These are phyloP conservation scores for Aspergillus haitiensis DNA, from an alignment of 495 filamentous ascomycete genomes.

Conservation along the genomic window DNA sequence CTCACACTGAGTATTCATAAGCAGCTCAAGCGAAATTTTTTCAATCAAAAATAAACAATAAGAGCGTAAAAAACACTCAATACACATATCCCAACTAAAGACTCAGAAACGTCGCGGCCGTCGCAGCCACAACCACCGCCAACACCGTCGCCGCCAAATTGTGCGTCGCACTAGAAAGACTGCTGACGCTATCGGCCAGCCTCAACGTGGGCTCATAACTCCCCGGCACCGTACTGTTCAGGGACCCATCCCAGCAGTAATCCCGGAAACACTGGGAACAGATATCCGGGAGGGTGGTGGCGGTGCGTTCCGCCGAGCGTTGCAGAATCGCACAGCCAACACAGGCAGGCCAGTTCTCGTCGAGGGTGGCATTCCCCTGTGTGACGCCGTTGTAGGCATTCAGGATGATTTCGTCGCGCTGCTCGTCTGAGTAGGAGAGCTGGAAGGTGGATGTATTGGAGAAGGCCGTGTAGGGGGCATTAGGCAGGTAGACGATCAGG, in stretches of 20 bases:
- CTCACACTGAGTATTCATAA: too few relatives aligned
- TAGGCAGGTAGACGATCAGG: slow-evolving; percentile 77
- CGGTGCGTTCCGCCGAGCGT: slow-evolving; percentile 39
- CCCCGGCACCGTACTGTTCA: too few relatives aligned
- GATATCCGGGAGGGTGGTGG: slow-evolving; percentile 53
- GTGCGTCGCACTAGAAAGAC: too few relatives aligned
- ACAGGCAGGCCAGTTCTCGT: slow-evolving; percentile 67
- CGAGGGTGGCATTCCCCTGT: slow-evolving; percentile 67
- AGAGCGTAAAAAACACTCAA: too few relatives aligned
- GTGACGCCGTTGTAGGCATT: slow-evolving; percentile 79
- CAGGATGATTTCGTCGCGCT: slow-evolving; percentile 68
- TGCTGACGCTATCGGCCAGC: too few relatives aligned
- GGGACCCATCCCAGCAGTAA: slow-evolving; percentile 78
- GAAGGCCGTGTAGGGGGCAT: slow-evolving; percentile 64
- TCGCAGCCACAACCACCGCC: too few relatives aligned
- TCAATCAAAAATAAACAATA: too few relatives aligned
- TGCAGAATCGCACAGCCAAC: slow-evolving; percentile 35
- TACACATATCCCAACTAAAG: too few relatives aligned
- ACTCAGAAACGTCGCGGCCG: too few relatives aligned
- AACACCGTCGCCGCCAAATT: too few relatives aligned
- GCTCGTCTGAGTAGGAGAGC: slow-evolving; percentile 51
- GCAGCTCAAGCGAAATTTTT: too few relatives aligned
- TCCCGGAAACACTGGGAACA: slow-evolving; percentile 67
- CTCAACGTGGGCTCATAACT: too few relatives aligned
- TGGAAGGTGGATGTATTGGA: slow-evolving; percentile 67